Conservation (phyloP, 1,139 yeast species). For the Hansenula sp. region DNA sequence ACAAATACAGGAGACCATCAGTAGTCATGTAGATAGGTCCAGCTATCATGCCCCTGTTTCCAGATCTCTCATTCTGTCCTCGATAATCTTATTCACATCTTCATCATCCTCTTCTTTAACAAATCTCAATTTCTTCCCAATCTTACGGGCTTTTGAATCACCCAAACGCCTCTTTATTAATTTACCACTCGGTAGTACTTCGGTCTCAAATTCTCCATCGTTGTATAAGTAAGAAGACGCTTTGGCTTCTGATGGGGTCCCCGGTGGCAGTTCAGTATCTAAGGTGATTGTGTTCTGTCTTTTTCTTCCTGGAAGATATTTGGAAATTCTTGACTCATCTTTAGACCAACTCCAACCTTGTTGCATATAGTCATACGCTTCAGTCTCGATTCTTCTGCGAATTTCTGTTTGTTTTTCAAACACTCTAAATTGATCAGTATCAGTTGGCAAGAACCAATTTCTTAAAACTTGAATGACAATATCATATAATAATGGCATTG, state of each 20-base stretch:
- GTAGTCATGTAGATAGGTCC: background rate
- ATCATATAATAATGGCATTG: constrained; percentile 65
- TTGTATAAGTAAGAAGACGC: constrained; percentile 12
- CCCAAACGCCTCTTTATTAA: constrained; percentile 40
- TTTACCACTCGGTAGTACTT: constrained; percentile 70
- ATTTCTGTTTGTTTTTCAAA: constrained; percentile 69
- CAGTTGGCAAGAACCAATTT: constrained; percentile 58
- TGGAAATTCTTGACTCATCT: constrained; percentile 28
- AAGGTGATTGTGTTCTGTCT: constrained; percentile 25
- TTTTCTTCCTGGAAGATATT: constrained; percentile 14
- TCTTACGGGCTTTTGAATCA: constrained; percentile 22
- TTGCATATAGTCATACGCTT: constrained; percentile 65
- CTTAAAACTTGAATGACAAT: constrained; percentile 55
- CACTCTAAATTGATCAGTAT: constrained; percentile 74
- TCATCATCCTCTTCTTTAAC: constrained; percentile 33
- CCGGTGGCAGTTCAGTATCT: constrained; percentile 46
- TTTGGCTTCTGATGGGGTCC: constrained; percentile 36
- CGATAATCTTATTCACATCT: constrained; percentile 59
- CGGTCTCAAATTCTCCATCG: constrained; percentile 38
- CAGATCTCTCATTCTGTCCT: constrained; percentile 44
- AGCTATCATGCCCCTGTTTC: constrained; percentile 20
- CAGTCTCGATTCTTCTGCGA: constrained; percentile 67
- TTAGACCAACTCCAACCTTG: constrained; percentile 75
- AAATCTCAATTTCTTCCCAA: constrained; percentile 32
- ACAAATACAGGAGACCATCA: background rate